Percentiles rank a stretch among this genome's conserved stretches.
phyloP scores from a whole-genome alignment of 2,329 filamentous ascomycete species.

The Ceratocystis smalleyi region DNA sequence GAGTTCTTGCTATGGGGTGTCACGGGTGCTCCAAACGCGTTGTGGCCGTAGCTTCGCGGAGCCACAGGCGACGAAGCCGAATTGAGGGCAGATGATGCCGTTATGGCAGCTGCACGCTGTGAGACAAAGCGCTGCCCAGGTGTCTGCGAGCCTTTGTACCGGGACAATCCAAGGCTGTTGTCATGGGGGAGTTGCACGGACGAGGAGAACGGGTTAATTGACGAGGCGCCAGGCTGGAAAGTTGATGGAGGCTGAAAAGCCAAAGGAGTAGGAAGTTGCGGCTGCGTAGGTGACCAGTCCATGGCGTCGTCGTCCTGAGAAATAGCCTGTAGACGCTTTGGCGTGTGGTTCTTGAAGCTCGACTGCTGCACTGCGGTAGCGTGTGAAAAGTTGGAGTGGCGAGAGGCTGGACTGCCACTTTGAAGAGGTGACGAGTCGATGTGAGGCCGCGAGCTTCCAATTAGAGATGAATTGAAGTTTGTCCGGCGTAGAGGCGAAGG shows the following conservation, averaged over 20 bases:
- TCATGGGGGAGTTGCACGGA: not conserved
- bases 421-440: not conserved
- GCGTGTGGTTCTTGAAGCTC: conserved; percentile 9
- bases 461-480: conserved; percentile 11
- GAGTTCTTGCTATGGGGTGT: not conserved
- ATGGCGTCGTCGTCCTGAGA: conserved; percentile 40
- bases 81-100: conserved; percentile 4
- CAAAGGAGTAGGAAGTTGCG: conserved; percentile 34
- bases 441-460: conserved; percentile 5
- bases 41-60: not conserved
- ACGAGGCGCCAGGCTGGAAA: not conserved
- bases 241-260: conserved; percentile 9
- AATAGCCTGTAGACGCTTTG: conserved; percentile 19
- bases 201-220: conserved; percentile 13
- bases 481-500: conserved; percentile 12
- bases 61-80: not conserved
- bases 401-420: not conserved
- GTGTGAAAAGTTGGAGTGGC: conserved; percentile 7
- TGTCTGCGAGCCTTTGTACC: conserved; percentile 43
- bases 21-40: not conserved
- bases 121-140: conserved; percentile 23
- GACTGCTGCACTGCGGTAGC: conserved; percentile 1
- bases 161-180: not conserved
- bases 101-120: conserved; percentile 13
- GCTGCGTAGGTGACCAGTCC: conserved; percentile 50